Evolutionary conservation across 257 asterid species (phyloP), one percentile per base, ranked within the genome.

Genomic region (Ehretia macrophylla): DNA sequence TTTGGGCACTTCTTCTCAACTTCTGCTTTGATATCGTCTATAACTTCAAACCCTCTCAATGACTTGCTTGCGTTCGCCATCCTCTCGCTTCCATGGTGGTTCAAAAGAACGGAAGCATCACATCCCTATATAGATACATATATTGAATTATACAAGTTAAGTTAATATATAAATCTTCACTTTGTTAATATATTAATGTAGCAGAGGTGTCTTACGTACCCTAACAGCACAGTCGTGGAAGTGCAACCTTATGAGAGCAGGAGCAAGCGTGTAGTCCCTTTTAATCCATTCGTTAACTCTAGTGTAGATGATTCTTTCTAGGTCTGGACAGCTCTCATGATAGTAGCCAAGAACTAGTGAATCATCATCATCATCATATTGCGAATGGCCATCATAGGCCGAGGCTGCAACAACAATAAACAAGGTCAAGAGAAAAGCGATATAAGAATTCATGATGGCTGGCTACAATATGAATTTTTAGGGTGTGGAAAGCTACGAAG

Each of bases 141-240:
- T 10, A 42, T 42, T 42, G 47, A 9, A 2, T 10, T 6, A 38
- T 5, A 38, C 44, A 38, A 38, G 44, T 5, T 38, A 11, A 38
- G 44, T 5, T 38, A n/a, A 38, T 11, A 38, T 11, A 38, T 38
- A 38, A 38, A 38, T 38, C 6, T 38, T 38, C 11, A 38, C 11
- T 5, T 38, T 38, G 6, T 11, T 5, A 38, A 38, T 5, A 38
- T 38, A 11, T 5, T 5, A 38, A 38, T 45, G 50, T 4, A 11
- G 49, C 4, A 44, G n/a, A n/a, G n/a, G 44, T 38, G 44, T 5
- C 44, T 5, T 38, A 32, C 47, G 20, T 73, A 90, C 97, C 94
- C 95, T 83, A 14, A 83, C 75, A 59, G 77, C 79, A 18, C 97
- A 86, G 66, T 90, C 96, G 23, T 86, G 96, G 62, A 84, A 90